Percentiles rank a stretch among this genome's conserved stretches.
phyloP scores from a whole-genome alignment of 306 rosid genomes.

The Begonia peltatifolia region DNA sequence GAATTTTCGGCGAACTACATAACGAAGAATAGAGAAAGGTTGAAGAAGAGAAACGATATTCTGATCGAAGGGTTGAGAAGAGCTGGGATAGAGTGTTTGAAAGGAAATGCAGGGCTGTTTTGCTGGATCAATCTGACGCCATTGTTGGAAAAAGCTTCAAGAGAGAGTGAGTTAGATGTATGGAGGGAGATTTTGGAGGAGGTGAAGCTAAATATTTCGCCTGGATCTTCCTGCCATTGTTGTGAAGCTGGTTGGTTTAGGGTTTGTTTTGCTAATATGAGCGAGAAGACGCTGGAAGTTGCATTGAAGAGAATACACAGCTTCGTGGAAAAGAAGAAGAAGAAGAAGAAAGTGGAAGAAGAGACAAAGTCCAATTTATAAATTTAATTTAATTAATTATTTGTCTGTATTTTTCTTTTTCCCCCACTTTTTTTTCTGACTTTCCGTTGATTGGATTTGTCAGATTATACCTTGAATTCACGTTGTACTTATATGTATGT shows the following conservation, averaged over 20 bases:
- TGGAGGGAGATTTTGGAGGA: slow-evolving; percentile 47
- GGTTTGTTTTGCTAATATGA: slow-evolving; percentile 93
- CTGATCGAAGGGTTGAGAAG: slow-evolving; percentile 51
- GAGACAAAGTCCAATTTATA: not conserved
- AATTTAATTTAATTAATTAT: too few relatives aligned
- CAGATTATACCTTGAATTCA: not conserved
- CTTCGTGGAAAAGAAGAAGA: slow-evolving; percentile 31
- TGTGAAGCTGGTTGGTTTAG: slow-evolving; percentile 95
- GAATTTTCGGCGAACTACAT: slow-evolving; percentile 47
- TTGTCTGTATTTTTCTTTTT: not conserved
- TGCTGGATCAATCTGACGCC: slow-evolving; percentile 91
- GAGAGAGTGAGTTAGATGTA: slow-evolving; percentile 53
- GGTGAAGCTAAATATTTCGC: slow-evolving; percentile 70
- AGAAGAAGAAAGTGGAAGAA: slow-evolving; percentile 9
- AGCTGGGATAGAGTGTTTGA: slow-evolving; percentile 63
- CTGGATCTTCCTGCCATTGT: slow-evolving; percentile 85
- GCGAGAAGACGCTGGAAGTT: slow-evolving; percentile 44
- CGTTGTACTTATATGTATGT: not conserved
- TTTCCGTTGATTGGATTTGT: not conserved
- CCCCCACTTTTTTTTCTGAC: not conserved
- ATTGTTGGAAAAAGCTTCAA: slow-evolving; percentile 31
- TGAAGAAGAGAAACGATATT: slow-evolving; percentile 53
- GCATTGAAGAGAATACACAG: slow-evolving; percentile 52
- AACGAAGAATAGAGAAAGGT: slow-evolving; percentile 43
- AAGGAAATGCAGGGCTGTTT: slow-evolving; percentile 85